phyloP scores from a whole-genome alignment of 352 stramenopile species.

The Phytophthora europaea region DNA sequence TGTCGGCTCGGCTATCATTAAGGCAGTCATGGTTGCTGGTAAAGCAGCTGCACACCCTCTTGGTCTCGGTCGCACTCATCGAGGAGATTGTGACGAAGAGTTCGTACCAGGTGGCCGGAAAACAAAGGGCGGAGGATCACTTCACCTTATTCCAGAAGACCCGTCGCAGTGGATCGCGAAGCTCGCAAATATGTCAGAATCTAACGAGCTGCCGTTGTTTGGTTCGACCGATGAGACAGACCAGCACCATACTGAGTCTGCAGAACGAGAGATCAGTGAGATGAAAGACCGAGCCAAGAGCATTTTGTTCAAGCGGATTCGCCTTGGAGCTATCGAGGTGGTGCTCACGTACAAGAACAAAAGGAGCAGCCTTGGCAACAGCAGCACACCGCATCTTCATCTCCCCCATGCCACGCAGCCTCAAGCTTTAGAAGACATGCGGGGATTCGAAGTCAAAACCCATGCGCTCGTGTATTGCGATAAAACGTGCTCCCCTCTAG shows the following conservation, averaged over 20 bases:
- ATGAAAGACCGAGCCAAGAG: slow-evolving; percentile 57
- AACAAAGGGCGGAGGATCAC: slow-evolving; percentile 7
- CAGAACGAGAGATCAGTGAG: slow-evolving; percentile 42
- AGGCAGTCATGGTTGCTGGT: slow-evolving; percentile 67
- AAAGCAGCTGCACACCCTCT: slow-evolving; percentile 70
- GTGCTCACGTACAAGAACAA: slow-evolving; percentile 89
- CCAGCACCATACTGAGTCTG: slow-evolving; percentile 14
- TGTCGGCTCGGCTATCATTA: slow-evolving; percentile 63
- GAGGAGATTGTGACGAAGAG: slow-evolving; percentile 38
- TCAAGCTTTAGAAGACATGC: slow-evolving; percentile 85
- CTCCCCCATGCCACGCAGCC: slow-evolving; percentile 30
- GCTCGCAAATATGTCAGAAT: slow-evolving; percentile 30
- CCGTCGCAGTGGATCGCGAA: slow-evolving; percentile 52
- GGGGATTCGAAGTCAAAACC: slow-evolving; percentile 87
- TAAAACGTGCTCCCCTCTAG: slow-evolving; percentile 83
- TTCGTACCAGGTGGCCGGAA: slow-evolving; percentile 20
- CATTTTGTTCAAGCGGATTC: slow-evolving; percentile 86
- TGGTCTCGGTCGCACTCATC: slow-evolving; percentile 44
- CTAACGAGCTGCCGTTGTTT: slow-evolving; percentile 42
- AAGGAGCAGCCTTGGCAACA: slow-evolving; percentile 36
- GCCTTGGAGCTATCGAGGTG: slow-evolving; percentile 79
- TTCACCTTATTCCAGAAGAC: slow-evolving; percentile 56
- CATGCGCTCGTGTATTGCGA: slow-evolving; percentile 89
- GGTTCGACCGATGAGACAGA: slow-evolving; percentile 12
- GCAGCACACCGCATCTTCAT: slow-evolving; percentile 24